Conservation (phyloP, 805 yeast genomes). For the Cyberlindnera meyerae region DNA sequence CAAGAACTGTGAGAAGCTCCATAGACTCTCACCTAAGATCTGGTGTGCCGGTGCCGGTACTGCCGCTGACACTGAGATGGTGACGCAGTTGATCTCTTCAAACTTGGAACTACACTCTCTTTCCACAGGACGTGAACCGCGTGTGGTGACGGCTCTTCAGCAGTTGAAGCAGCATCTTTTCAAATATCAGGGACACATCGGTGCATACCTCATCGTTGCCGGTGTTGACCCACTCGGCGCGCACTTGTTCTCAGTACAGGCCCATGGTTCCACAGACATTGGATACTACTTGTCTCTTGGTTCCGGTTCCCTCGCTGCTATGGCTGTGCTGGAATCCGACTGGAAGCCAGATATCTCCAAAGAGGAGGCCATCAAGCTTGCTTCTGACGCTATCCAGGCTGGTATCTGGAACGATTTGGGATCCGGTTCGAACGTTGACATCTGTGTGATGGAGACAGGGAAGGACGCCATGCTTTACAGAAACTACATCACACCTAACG, state of each 20-base stretch:
- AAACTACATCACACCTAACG: constrained; percentile 88
- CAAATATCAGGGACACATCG: constrained; percentile 95
- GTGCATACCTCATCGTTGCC: constrained; percentile 97
- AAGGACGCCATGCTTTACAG: constrained; percentile 81
- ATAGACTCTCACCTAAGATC: constrained; percentile 80
- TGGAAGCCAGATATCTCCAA: constrained; percentile 76
- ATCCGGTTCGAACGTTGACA: constrained; percentile 96
- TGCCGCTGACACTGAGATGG: constrained; percentile 99
- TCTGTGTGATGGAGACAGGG: constrained; percentile 94
- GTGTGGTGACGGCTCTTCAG: constrained; percentile 91
- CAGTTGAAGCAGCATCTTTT: constrained; percentile 92
- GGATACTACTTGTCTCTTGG: constrained; percentile 92
- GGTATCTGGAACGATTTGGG: constrained; percentile 99
- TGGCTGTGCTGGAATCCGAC: constrained; percentile 90
- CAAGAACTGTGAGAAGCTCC: constrained; percentile 94
- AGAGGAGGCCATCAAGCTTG: constrained; percentile 88
- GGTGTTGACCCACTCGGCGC: constrained; percentile 97
- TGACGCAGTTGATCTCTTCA: constrained; percentile 86
- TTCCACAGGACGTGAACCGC: constrained; percentile 78
- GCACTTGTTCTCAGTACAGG: constrained; percentile 87
- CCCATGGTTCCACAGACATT: constrained; percentile 96
- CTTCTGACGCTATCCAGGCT: constrained; percentile 90
- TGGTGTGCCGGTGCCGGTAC: constrained; percentile 99
- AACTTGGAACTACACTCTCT: constrained; percentile 87
- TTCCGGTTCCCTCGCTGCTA: constrained; percentile 96